Conservation (phyloP, 2,329 filamentous ascomycete genomes). For the Teratosphaeria zuluensis region DNA sequence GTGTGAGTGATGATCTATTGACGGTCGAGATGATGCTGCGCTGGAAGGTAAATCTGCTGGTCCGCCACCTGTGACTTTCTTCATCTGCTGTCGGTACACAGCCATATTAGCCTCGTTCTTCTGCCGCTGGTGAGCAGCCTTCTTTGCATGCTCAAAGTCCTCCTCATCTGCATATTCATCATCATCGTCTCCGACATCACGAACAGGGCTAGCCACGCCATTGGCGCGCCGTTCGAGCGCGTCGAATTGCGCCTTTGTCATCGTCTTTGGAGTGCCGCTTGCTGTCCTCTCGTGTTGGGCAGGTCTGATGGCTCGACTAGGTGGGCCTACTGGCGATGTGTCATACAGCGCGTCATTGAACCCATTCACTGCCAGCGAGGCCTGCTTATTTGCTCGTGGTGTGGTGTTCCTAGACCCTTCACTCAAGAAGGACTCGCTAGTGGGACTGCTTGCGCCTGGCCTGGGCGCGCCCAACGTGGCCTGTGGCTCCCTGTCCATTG, state of each 20-base stretch:
- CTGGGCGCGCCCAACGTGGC: conserved; percentile 9
- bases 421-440: conserved; percentile 12
- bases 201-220: neutral
- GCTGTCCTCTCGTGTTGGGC: conserved; percentile 12
- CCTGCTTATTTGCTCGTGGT: conserved; percentile 10
- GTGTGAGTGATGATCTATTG: conserved; percentile 43
- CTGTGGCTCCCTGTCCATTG: conserved; percentile 4
- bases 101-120: conserved; percentile 87
- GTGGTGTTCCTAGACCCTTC: conserved; percentile 16
- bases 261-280: conserved; percentile 51
- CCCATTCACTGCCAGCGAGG: conserved; percentile 9
- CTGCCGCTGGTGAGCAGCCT: conserved; percentile 64
- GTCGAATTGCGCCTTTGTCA: conserved; percentile 84
- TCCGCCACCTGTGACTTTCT: conserved; percentile 80
- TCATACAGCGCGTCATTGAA: conserved; percentile 21
- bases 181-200: conserved; percentile 19
- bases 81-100: conserved; percentile 89
- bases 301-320: conserved; percentile 22
- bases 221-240: conserved; percentile 46
- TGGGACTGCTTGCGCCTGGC: conserved; percentile 12
- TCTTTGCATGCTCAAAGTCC: conserved; percentile 63
- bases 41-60: conserved; percentile 34
- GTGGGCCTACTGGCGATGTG: conserved; percentile 23
- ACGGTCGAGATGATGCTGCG: conserved; percentile 36
- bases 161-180: conserved; percentile 64